Percentiles rank a stretch among this genome's conserved stretches.
Evolutionary conservation across 495 filamentous ascomycete genomes (phyloP).

Genomic region (Bacidia gigantensis): DNA sequence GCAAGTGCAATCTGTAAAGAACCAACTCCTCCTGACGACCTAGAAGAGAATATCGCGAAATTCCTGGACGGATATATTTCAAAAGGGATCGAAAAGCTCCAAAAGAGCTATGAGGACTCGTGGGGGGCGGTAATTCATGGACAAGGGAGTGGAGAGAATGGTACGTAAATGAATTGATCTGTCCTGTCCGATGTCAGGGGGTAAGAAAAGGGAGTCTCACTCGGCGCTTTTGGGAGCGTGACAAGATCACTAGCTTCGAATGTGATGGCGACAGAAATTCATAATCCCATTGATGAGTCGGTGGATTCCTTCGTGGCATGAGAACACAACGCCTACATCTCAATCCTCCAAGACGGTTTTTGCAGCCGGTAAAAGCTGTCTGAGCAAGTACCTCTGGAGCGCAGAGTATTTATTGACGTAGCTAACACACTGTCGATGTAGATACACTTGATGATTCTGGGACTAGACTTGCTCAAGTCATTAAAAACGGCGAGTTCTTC

Average conservation of each 20-base stretch:
- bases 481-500: neutral
- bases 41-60: neutral
- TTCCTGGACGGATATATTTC: neutral
- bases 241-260: no score
- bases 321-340: no score
- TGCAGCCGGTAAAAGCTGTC: no score
- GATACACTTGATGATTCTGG: neutral
- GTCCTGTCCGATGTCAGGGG: neutral
- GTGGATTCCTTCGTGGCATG: no score
- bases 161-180: neutral
- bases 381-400: neutral
- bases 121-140: neutral
- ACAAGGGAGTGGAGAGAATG: neutral
- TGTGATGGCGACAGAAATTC: no score
- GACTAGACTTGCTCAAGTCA: neutral
- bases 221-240: no score
- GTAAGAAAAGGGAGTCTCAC: no score
- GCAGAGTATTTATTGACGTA: neutral
- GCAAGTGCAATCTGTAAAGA: no score
- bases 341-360: no score
- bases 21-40: neutral
- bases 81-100: neutral
- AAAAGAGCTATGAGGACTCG: neutral
- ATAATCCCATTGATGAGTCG: no score
- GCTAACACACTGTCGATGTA: no score